These are phyloP conservation scores for Barbatosphaeria neglecta DNA, from an alignment of 495 filamentous ascomycete species.

Conservation along the genomic window DNA sequence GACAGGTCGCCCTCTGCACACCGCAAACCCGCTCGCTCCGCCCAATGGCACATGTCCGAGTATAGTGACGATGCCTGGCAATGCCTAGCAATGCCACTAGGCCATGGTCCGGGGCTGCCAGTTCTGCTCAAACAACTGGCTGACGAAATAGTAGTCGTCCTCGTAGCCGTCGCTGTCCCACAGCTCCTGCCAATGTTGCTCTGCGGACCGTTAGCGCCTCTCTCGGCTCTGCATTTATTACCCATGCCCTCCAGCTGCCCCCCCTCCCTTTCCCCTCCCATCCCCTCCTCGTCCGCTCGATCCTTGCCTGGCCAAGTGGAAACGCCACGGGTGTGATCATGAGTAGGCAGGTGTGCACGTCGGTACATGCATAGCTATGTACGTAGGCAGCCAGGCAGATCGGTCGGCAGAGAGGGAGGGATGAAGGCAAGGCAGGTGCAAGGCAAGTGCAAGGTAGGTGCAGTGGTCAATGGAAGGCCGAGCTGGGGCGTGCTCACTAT, in stretches of 20 bases:
- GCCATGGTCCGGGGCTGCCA: slow-evolving; percentile 35
- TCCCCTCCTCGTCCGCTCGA: background rate
- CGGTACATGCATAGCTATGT: no score
- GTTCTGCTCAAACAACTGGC: slow-evolving; percentile 38
- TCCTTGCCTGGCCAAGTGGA: background rate
- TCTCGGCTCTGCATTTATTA: background rate
- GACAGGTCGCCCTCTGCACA: background rate
- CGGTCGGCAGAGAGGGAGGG: no score
- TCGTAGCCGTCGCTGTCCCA: slow-evolving; percentile 26
- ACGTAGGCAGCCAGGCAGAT: background rate
- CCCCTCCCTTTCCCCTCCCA: background rate
- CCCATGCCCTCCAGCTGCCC: background rate
- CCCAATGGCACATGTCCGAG: slow-evolving; percentile 1
- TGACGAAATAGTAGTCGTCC: slow-evolving; percentile 39
- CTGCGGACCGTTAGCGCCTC: slow-evolving; percentile 16
- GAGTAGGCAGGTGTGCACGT: no score
- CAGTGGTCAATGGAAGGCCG: background rate
- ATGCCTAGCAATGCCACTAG: slow-evolving; percentile 8
- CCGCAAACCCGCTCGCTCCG: background rate
- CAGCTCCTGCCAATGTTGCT: slow-evolving; percentile 25
- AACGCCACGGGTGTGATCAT: background rate
- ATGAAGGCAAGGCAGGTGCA: no score
- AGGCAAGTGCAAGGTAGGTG: background rate
- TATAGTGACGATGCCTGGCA: no score
- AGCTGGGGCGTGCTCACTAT: slow-evolving; percentile 29